phyloP scores from a whole-genome alignment of 2,329 filamentous ascomycete species.

The Colletotrichum echinochloae region DNA sequence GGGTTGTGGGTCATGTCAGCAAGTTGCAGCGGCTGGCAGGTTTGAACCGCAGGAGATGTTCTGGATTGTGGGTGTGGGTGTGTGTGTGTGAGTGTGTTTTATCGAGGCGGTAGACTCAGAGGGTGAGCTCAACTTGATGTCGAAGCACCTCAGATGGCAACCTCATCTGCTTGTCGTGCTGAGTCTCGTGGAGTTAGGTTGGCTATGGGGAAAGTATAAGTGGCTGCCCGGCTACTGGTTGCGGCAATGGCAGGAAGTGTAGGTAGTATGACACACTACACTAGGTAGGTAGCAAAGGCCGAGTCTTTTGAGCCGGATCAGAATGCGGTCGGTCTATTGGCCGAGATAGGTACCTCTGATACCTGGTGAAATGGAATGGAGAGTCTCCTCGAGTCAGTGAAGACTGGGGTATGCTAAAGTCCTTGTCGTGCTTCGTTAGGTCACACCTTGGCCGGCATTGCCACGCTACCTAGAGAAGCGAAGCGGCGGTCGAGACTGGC shows the following conservation, averaged over 20 bases:
- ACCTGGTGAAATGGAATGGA: neutral
- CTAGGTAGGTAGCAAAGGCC: neutral
- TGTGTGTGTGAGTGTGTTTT: neutral
- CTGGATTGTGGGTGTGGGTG: neutral
- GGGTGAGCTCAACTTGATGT: too few relatives aligned
- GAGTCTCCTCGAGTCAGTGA: conserved; percentile 23
- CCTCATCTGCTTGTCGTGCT: neutral
- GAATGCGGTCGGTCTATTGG: neutral
- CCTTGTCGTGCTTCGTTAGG: conserved; percentile 24
- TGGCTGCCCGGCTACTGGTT: neutral
- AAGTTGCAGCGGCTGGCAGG: conserved; percentile 23
- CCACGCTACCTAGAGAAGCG: conserved; percentile 28
- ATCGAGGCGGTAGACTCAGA: neutral
- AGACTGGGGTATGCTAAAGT: conserved; percentile 1
- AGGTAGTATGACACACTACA: neutral
- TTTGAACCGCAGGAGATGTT: conserved; percentile 2
- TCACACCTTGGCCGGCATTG: too few relatives aligned
- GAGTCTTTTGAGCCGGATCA: neutral
- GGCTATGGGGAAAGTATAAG: too few relatives aligned
- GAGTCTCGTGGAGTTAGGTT: neutral
- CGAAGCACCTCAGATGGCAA: too few relatives aligned
- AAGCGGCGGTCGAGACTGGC: conserved; percentile 9
- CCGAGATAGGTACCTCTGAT: too few relatives aligned
- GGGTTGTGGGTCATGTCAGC: conserved; percentile 30
- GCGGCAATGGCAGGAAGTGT: neutral